Conservation (phyloP, 2,329 filamentous ascomycete species). For the Corniculantispora saksenae region DNA sequence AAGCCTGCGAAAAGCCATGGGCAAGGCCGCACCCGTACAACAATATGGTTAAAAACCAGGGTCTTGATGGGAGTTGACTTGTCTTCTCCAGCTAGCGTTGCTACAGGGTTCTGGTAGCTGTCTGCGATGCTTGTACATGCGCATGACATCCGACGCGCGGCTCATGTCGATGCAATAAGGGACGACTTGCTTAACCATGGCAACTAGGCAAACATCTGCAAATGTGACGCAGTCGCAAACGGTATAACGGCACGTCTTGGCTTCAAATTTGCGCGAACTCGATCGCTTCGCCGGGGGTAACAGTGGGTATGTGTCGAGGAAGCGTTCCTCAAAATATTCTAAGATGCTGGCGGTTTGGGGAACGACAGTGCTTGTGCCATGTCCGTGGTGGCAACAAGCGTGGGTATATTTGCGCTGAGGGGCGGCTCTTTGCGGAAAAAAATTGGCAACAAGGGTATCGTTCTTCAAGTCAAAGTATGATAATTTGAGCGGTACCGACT, state of each 20-base stretch:
- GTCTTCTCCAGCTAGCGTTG: neutral
- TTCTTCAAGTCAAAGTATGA: neutral
- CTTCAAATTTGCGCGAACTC: neutral
- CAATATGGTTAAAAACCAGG: neutral
- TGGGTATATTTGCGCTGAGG: neutral
- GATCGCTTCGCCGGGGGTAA: neutral
- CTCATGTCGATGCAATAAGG: neutral
- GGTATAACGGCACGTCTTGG: neutral
- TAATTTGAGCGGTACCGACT: neutral
- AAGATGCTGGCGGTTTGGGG: neutral
- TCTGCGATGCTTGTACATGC: neutral
- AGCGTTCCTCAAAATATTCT: neutral
- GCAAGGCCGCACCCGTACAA: too few relatives aligned
- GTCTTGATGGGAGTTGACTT: neutral
- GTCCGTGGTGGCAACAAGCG: neutral
- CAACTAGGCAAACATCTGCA: conserved; percentile 1
- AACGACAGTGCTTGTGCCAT: neutral
- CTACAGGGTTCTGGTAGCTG: neutral
- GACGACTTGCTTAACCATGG: conserved; percentile 3
- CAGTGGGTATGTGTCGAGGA: conserved; percentile 1
- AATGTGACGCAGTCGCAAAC: neutral
- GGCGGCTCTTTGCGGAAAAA: neutral
- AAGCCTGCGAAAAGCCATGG: too few relatives aligned
- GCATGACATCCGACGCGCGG: neutral
- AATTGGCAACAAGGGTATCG: neutral